Base-by-base conservation (phyloP, 306 rosid species). In the Medicago arabica region DNA sequence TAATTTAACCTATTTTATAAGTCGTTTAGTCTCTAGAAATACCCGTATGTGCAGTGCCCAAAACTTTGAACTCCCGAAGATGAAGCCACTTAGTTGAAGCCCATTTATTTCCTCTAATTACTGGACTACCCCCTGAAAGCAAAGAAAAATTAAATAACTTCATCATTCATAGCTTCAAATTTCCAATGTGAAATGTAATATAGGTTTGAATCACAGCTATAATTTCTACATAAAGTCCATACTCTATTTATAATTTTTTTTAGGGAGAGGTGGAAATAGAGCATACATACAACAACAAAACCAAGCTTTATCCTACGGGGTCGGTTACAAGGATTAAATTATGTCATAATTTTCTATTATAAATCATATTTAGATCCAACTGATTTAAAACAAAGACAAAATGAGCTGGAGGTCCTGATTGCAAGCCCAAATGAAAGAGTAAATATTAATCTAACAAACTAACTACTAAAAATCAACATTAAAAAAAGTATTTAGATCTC, bases 81-180 rank as follows among this genome's bases (percentile, higher is more conserved):
- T 87, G 97, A 88, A 92, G 61, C 98, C 98, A 94, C 85, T 94
- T 94, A 2, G 98, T 92, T 54, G 90, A 86, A 16, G 96, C 87
- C 97, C 98, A 94, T 80, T 94, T 94, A 86, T 88, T 90, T 66
- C 97, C 95, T 43, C 64, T 85, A 39, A 91, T 90, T 71, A 94
- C 96, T 13, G 98, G 97, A 76, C 98, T 92, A 69, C 91, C 92
- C 5, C 98, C 98, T 91, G 83, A 51, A 66, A 86, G 38, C 63
- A 74, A 75, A 75, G 36, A 58, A 19, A 49, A 10, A 69, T 2
- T 17, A 75, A 75, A 11, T 39, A 28, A 25, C 61, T 8, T 63
- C 44, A 74, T 44, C 53, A 74, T 12, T 59, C 16, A 41, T 11
- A 43, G 60, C 80, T 60, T 68, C 46, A 18, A 66, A 76, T 46